Percentiles rank a stretch among this genome's conserved stretches.
Evolutionary conservation across 352 stramenopile genomes (phyloP).

Genomic region (Globisporangium cylindrosporum): DNA sequence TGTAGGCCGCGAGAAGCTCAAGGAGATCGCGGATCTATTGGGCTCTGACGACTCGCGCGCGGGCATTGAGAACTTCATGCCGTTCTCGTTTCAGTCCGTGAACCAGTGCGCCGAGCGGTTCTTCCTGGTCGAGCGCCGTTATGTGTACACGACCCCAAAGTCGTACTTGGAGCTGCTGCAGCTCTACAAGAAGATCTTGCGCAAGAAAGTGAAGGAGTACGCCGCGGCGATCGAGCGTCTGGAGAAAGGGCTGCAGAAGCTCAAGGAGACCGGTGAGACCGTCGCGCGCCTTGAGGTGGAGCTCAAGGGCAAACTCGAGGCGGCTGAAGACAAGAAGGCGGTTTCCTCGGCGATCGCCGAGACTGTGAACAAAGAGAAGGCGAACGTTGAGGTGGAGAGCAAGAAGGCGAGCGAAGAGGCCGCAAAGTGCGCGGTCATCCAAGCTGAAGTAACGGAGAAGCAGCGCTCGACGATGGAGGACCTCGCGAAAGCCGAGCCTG

Average conservation of each 20-base stretch:
- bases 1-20: slow-evolving; percentile 87
- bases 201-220: slow-evolving; percentile 91
- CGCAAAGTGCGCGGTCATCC: slow-evolving; percentile 92
- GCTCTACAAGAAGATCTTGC: slow-evolving; percentile 92
- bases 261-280: slow-evolving; percentile 92
- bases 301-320: slow-evolving; percentile 94
- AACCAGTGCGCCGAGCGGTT: slow-evolving; percentile 92
- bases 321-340: slow-evolving; percentile 94
- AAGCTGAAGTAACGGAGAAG: slow-evolving; percentile 92
- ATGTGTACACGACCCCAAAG: slow-evolving; percentile 95
- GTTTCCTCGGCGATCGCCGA: slow-evolving; percentile 93
- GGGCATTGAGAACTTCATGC: slow-evolving; percentile 95
- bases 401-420: slow-evolving; percentile 92
- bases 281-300: slow-evolving; percentile 92
- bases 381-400: slow-evolving; percentile 94
- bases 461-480: slow-evolving; percentile 87
- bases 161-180: slow-evolving; percentile 95
- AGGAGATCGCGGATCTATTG: slow-evolving; percentile 81
- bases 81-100: slow-evolving; percentile 93
- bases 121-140: slow-evolving; percentile 85
- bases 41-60: slow-evolving; percentile 72
- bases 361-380: slow-evolving; percentile 94
- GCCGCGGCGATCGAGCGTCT: slow-evolving; percentile 88
- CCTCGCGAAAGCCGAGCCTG: slow-evolving; percentile 93
- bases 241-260: slow-evolving; percentile 91